phyloP scores from a whole-genome alignment of 371 early-diverging fungal genomes.

The Apophysomyces elegans region DNA sequence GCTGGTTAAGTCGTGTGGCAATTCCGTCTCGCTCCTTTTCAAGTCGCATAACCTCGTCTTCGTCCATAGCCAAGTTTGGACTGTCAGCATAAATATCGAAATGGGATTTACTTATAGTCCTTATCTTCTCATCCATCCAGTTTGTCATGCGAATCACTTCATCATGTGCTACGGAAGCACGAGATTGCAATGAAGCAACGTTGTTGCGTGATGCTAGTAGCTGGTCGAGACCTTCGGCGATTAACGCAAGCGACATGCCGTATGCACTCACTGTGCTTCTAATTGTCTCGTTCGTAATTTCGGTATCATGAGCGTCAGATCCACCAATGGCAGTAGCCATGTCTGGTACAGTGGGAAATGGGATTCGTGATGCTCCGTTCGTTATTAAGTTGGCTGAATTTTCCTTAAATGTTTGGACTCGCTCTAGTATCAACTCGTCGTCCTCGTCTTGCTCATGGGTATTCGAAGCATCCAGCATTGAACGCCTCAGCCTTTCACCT shows the following conservation, averaged over 20 bases:
- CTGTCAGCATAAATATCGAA: constrained; percentile 1
- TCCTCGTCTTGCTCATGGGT: constrained; percentile 27
- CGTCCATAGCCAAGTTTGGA: constrained; percentile 14
- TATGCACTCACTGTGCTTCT: constrained; percentile 22
- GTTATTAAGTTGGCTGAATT: constrained; percentile 40
- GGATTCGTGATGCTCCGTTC: constrained; percentile 28
- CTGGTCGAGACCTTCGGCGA: constrained; percentile 39
- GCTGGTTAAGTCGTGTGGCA: constrained; percentile 30
- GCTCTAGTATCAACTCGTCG: constrained; percentile 17
- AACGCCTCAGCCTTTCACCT: constrained; percentile 22
- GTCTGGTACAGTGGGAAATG: constrained; percentile 30
- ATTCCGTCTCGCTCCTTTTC: constrained; percentile 54
- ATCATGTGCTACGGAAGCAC: constrained; percentile 40
- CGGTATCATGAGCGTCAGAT: constrained; percentile 18
- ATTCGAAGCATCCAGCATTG: constrained; percentile 20
- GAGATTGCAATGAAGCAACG: constrained; percentile 41
- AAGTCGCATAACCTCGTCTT: constrained; percentile 37
- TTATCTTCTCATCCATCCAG: constrained; percentile 46
- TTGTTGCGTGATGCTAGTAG: constrained; percentile 41
- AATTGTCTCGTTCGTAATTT: constrained; percentile 23
- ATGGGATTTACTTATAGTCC: constrained; percentile 23
- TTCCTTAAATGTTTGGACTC: constrained; percentile 41
- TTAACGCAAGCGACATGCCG: constrained; percentile 25
- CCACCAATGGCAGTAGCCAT: constrained; percentile 14
- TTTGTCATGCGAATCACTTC: constrained; percentile 40